These are phyloP conservation scores for Arxiozyma bovina DNA, from an alignment of 1,139 yeast species.

Conservation along the genomic window DNA sequence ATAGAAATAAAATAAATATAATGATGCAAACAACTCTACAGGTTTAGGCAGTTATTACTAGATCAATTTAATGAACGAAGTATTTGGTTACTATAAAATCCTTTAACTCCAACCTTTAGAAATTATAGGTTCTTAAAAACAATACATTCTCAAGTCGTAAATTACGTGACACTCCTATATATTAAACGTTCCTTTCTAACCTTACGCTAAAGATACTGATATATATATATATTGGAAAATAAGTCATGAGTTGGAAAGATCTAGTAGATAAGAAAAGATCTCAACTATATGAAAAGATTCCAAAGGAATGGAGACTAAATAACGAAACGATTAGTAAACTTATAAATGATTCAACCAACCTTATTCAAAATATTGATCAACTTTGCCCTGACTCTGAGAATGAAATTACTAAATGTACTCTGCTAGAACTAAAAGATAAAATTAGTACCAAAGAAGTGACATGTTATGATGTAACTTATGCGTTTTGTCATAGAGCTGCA, in stretches of 20 bases:
- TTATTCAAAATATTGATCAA: conserved; percentile 8
- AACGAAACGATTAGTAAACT: conserved; percentile 5
- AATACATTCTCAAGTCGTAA: no score
- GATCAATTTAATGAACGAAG: no score
- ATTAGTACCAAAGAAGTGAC: conserved; percentile 30
- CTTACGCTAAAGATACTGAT: no score
- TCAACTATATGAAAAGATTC: conserved; percentile 10
- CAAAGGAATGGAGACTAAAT: conserved; percentile 10
- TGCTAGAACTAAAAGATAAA: not conserved
- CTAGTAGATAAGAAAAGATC: conserved; percentile 7
- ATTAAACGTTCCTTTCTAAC: no score
- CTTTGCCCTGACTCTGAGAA: conserved; percentile 30
- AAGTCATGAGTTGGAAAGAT: conserved; percentile 6
- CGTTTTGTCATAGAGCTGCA: conserved; percentile 51
- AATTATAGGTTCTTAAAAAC: no score
- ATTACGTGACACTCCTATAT: no score
- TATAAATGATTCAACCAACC: conserved; percentile 1
- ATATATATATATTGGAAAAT: no score
- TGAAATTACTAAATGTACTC: conserved; percentile 32
- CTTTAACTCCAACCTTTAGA: no score
- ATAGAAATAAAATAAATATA: no score
- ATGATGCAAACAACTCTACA: no score
- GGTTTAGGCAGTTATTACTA: no score
- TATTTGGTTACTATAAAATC: no score
- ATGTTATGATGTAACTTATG: conserved; percentile 39